Evolutionary conservation across 176 grass and related monocot genomes (phyloP).

Genomic region (Miscanthus lutarioriparius): DNA sequence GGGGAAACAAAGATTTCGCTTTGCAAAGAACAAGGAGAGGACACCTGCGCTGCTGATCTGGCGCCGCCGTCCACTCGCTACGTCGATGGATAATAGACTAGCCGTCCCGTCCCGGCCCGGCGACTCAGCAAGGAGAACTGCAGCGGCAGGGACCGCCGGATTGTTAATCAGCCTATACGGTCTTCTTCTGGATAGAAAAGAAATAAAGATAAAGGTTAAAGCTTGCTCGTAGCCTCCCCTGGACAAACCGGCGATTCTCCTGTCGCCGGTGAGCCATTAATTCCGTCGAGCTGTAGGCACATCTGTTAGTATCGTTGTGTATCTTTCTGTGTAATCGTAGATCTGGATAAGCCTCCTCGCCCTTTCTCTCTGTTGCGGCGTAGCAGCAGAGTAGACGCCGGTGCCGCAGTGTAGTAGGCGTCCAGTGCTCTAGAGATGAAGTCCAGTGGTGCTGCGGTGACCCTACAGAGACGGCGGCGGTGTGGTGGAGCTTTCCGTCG

Average conservation of each 20-base stretch:
- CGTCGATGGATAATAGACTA: neutral
- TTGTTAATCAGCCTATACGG: neutral
- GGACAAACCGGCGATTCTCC: neutral
- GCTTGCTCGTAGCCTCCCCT: conserved; percentile 4
- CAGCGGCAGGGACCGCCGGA: conserved; percentile 20
- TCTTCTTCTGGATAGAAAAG: neutral
- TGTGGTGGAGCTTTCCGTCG: too few relatives aligned
- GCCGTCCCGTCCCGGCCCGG: neutral
- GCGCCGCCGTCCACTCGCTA: neutral
- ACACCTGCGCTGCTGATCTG: conserved; percentile 25
- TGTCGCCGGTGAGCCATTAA: conserved; percentile 11
- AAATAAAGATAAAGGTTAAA: conserved; percentile 1
- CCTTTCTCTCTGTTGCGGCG: too few relatives aligned
- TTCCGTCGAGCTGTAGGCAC: neutral
- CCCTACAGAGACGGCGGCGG: too few relatives aligned
- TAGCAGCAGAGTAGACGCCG: too few relatives aligned
- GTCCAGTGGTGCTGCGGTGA: too few relatives aligned
- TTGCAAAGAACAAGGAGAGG: neutral
- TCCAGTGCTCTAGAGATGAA: too few relatives aligned
- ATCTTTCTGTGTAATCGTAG: too few relatives aligned
- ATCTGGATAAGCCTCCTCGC: too few relatives aligned
- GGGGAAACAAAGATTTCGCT: neutral
- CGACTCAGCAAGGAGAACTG: neutral
- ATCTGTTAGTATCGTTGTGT: too few relatives aligned
- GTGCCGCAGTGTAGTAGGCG: too few relatives aligned